phyloP scores from a whole-genome alignment of 2,329 filamentous ascomycete genomes.

The Neurospora sp. region DNA sequence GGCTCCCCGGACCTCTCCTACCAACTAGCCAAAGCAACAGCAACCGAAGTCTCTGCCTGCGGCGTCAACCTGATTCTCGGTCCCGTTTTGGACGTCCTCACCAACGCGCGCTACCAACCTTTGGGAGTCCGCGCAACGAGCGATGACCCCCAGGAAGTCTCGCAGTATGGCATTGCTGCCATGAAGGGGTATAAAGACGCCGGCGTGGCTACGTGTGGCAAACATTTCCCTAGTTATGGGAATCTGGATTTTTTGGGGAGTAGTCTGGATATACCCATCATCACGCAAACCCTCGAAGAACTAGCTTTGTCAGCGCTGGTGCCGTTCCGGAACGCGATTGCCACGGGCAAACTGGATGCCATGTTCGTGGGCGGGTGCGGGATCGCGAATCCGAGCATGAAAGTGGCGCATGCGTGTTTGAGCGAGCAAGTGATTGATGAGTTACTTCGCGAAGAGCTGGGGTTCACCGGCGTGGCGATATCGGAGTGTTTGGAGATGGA shows the following conservation, averaged over 20 bases:
- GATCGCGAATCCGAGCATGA: slow-evolving; percentile 84
- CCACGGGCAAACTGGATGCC: slow-evolving; percentile 70
- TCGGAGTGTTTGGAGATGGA: slow-evolving; percentile 98
- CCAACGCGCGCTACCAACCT: slow-evolving; percentile 84
- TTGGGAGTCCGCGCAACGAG: slow-evolving; percentile 82
- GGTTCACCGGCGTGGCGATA: slow-evolving; percentile 78
- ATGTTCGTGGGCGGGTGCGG: slow-evolving; percentile 96
- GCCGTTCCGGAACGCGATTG: slow-evolving; percentile 84
- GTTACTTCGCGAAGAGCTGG: slow-evolving; percentile 75
- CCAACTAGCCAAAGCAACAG: slow-evolving; percentile 85
- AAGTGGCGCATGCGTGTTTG: slow-evolving; percentile 89
- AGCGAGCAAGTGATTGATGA: slow-evolving; percentile 91
- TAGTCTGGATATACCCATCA: slow-evolving; percentile 85
- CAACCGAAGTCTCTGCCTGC: slow-evolving; percentile 82
- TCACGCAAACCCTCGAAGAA: slow-evolving; percentile 89
- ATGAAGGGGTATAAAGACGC: slow-evolving; percentile 91
- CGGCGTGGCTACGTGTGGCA: slow-evolving; percentile 80
- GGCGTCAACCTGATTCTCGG: slow-evolving; percentile 95
- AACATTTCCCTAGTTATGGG: slow-evolving; percentile 94
- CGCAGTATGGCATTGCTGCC: slow-evolving; percentile 80
- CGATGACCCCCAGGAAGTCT: slow-evolving; percentile 91
- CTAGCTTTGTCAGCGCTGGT: slow-evolving; percentile 85
- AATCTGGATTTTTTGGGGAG: slow-evolving; percentile 91
- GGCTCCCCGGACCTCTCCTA: slow-evolving; percentile 71
- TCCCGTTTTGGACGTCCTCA: slow-evolving; percentile 86